Conservation (phyloP, 768 basidiomycete species). For the Leccinum arenicola region DNA sequence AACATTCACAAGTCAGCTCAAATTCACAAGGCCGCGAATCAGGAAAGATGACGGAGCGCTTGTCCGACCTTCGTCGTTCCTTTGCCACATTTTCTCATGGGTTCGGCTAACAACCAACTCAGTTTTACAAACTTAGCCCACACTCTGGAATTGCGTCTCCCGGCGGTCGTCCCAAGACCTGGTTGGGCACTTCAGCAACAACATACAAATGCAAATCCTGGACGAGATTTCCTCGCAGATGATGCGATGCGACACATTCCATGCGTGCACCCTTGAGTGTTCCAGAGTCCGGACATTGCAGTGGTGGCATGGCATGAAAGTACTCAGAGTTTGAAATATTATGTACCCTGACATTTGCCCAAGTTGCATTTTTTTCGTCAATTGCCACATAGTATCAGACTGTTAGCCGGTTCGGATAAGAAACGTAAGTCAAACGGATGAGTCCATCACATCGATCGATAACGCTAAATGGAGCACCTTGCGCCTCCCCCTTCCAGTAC, state of each 20-base stretch:
- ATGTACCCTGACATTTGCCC: background rate
- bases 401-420: background rate
- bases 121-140: background rate
- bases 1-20: background rate
- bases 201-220: background rate
- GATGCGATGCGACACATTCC: background rate
- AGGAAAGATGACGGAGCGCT: background rate
- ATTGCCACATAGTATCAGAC: background rate
- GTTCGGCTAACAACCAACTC: background rate
- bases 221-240: background rate
- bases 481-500: background rate
- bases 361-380: background rate
- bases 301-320: background rate
- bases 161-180: background rate
- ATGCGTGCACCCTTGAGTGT: background rate
- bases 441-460: background rate
- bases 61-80: background rate
- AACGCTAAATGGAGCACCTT: background rate
- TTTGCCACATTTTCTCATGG: conserved; percentile 1
- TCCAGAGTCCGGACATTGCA: too few species aligned
- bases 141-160: background rate
- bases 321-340: background rate
- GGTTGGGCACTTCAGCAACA: background rate
- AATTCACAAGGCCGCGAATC: conserved; percentile 1
- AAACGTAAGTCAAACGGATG: background rate